These are phyloP conservation scores for Jimgerdemannia flammicorona DNA, from an alignment of 192 early-diverging fungal genomes.

Conservation along the genomic window DNA sequence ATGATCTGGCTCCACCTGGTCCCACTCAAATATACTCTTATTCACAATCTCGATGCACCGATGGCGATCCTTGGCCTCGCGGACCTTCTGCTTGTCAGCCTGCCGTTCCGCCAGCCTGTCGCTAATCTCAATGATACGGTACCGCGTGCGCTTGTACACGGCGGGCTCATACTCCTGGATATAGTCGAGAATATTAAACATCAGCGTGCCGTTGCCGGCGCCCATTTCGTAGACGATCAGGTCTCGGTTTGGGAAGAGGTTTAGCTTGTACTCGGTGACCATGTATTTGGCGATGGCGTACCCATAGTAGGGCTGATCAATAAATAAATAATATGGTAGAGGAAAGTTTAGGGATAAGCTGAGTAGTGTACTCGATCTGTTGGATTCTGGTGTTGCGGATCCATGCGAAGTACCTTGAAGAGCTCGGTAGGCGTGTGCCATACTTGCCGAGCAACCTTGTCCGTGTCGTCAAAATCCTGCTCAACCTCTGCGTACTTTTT, in stretches of 20 bases:
- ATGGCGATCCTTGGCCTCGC: constrained; percentile 33
- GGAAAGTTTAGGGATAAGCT: background rate
- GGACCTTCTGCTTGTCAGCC: constrained; percentile 45
- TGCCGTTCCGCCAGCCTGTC: constrained; percentile 71
- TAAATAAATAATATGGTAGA: constrained; percentile 1
- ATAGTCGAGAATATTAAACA: constrained; percentile 90
- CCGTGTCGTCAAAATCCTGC: constrained; percentile 65
- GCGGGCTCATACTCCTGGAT: constrained; percentile 72
- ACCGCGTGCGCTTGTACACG: constrained; percentile 75
- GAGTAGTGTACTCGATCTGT: too few species aligned
- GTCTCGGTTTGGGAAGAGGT: constrained; percentile 52
- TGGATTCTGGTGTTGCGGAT: background rate
- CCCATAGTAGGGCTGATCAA: constrained; percentile 81
- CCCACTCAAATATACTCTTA: constrained; percentile 91
- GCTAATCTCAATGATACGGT: constrained; percentile 94
- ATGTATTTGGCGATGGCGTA: constrained; percentile 89
- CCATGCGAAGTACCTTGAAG: constrained; percentile 58
- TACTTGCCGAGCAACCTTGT: constrained; percentile 79
- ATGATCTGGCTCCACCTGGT: constrained; percentile 54
- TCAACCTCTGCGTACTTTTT: constrained; percentile 80
- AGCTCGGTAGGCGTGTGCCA: constrained; percentile 99
- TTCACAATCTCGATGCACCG: constrained; percentile 78
- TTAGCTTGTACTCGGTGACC: constrained; percentile 68
- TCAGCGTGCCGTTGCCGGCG: constrained; percentile 95
- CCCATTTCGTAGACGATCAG: constrained; percentile 94